Base-by-base conservation (phyloP, 1,139 yeast genomes). In the Candida sanyaensis region DNA sequence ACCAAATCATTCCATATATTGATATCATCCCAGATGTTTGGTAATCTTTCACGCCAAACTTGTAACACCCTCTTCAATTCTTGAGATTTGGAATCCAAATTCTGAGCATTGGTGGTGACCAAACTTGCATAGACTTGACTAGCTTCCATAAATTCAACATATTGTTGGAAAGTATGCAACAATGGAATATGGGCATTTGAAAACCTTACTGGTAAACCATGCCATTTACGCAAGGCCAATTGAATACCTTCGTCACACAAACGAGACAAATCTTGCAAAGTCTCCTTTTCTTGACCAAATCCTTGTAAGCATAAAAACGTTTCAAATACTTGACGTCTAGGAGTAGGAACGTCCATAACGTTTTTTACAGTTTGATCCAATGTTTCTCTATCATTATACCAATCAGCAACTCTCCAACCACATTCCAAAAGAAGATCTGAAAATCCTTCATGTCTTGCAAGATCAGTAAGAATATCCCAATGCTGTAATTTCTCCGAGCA, bases 331-430 rank as follows among this genome's bases (percentile, higher is more conserved):
- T 92, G 98, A 55, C 99, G 81, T 57, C 99, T 79, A 3, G 99
- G 98, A 0, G 99, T 93, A 9, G 99, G 99, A 29, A 91, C 97
- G 68, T 95, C 99, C 97, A 93, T 91, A 2, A 93, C 96, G 44
- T 95, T 88, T 65, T 91, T 89, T 31, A 93, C 96, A 0, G 97
- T 88, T 63, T 90, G 97, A 61, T 92, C 98, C 42, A 95, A 74
- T 0, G 98, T 93, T 53, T 92, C 99, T 55, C 95, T 80, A 59
- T 95, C 99, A 17, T 96, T 86, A 52, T 87, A 87, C 99, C 99
- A 95, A 61, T 95, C 98, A 6, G 99, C 98, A 43, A 93, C 96
- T 63, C 99, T 78, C 99, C 99, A 95, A 41, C 98, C 99, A 76
- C 99, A 95, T 67, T 95, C 99, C 27, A 95, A 74, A 36, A 95